Conservation (phyloP, 495 filamentous ascomycete species). For the Collariella sp. region DNA sequence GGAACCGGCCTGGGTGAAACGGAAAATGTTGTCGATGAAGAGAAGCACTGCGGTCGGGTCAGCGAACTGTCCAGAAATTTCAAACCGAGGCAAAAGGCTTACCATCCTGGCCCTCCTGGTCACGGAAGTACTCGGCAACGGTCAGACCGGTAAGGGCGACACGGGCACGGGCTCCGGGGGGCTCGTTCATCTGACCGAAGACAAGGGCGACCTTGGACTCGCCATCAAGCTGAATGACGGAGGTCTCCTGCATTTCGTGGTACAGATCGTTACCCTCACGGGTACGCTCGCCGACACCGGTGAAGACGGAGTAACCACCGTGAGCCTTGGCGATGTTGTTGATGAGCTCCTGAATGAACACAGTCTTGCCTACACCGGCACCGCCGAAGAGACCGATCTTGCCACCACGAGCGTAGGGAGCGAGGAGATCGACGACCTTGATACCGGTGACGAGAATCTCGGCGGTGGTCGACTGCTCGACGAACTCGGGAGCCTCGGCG, state of each 20-base stretch:
- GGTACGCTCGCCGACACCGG: conserved; percentile 99
- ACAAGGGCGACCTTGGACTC: conserved; percentile 99
- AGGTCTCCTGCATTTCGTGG: conserved; percentile 99
- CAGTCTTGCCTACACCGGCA: conserved; percentile 99
- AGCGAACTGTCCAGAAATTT: neutral
- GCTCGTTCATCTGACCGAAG: conserved; percentile 99
- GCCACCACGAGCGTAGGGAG: conserved; percentile 99
- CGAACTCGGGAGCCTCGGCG: conserved; percentile 82
- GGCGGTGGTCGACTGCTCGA: conserved; percentile 88
- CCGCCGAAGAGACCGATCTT: conserved; percentile 99
- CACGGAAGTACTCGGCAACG: conserved; percentile 94
- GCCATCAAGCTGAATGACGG: conserved; percentile 97
- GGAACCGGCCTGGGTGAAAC: conserved; percentile 99
- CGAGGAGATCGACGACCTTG: conserved; percentile 98
- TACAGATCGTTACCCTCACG: conserved; percentile 99
- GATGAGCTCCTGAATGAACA: conserved; percentile 99
- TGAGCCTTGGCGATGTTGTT: conserved; percentile 99
- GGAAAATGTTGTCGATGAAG: conserved; percentile 99
- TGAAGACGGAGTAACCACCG: conserved; percentile 99
- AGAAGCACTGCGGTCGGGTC: conserved; percentile 63
- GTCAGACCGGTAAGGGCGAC: conserved; percentile 91
- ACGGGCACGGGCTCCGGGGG: conserved; percentile 98
- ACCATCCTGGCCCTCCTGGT: conserved; percentile 94
- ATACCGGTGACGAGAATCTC: conserved; percentile 98
- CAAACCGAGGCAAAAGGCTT: conserved; percentile 14